Percentiles rank a stretch among this genome's conserved stretches.
phyloP scores from a whole-genome alignment of 1,139 yeast genomes.

The Yamadazyma conglobata region DNA sequence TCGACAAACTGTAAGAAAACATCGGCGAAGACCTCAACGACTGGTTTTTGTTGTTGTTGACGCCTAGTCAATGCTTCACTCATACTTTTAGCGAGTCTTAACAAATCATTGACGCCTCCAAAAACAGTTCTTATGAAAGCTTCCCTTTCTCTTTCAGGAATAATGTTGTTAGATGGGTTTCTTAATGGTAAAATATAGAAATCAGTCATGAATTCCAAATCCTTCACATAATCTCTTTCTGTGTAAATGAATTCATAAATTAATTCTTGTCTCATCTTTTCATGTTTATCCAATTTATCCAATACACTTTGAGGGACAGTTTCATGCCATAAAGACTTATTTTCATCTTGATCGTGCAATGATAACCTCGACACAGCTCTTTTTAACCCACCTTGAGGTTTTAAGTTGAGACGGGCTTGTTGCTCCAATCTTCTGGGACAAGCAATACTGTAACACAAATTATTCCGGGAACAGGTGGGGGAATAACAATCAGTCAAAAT shows the following conservation, averaged over 20 bases:
- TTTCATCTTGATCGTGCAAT: slow-evolving; percentile 72
- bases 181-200: slow-evolving; percentile 91
- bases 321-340: slow-evolving; percentile 90
- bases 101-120: slow-evolving; percentile 84
- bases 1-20: slow-evolving; percentile 81
- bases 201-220: slow-evolving; percentile 87
- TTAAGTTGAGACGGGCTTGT: slow-evolving; percentile 86
- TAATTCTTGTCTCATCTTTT: slow-evolving; percentile 90
- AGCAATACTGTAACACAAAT: slow-evolving; percentile 90
- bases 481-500: slow-evolving; percentile 92
- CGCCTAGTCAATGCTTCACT: slow-evolving; percentile 88
- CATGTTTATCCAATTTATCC: slow-evolving; percentile 76
- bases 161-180: slow-evolving; percentile 68
- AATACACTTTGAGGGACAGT: slow-evolving; percentile 81
- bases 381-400: slow-evolving; percentile 83
- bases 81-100: slow-evolving; percentile 75
- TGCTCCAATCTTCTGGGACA: slow-evolving; percentile 96
- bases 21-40: slow-evolving; percentile 84
- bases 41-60: slow-evolving; percentile 79
- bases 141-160: slow-evolving; percentile 86
- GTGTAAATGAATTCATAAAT: slow-evolving; percentile 93
- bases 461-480: slow-evolving; percentile 89
- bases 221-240: slow-evolving; percentile 93
- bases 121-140: slow-evolving; percentile 89
- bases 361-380: slow-evolving; percentile 81